Evolutionary conservation across 2,329 filamentous ascomycete species (phyloP), one percentile per base, ranked within the genome.

Genomic region (Penicillium sp.): DNA sequence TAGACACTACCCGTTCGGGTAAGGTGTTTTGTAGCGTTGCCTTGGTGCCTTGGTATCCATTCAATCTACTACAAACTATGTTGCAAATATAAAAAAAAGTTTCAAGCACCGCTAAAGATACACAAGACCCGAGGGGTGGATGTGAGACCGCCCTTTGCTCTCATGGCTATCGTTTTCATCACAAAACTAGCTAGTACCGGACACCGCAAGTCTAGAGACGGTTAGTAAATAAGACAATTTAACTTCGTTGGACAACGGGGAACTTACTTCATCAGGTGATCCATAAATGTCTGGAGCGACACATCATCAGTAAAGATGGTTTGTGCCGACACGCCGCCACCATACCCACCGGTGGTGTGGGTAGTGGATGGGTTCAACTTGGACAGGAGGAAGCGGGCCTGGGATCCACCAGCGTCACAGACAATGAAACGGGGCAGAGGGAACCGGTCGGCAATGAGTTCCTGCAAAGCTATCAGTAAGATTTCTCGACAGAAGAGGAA

Each of bases 241-340:
- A 42, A 51, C 26, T 38, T 39, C 16, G 42, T 23, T 8, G 21
- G 23, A 34, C 2, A 21, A 13, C 10, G 21, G 6, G 9, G 23
- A 18, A 81, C 87, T 76, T 80, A 92, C 90, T 99, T 99, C 94
- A 99, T 99, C 71, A 99, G 79, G 76, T 97, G 92, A 67, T 99
- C 94, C 94, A 99, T 99, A 71, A 99, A 99, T 1, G 93, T 97
- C 75, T 97, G 93, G 69, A 99, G 78, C 49, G 91, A 96, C 49
- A 99, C 94, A 73, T 99, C 94, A 68, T 99, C 94, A 0, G 94
- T 99, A 77, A 99, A 99, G 65, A 99, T 99, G 5, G 94, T 99
- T 75, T 99, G 94, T 8, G 93, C 92, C 43, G 88, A 92, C 67
- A 88, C 85, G 45, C 93, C 89, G 56, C 91, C 92, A 51, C 94